Percentiles rank a stretch among this genome's conserved stretches.
Conservation (phyloP, 192 early-diverging fungal genomes). For the Ambispora gerdemannii region DNA sequence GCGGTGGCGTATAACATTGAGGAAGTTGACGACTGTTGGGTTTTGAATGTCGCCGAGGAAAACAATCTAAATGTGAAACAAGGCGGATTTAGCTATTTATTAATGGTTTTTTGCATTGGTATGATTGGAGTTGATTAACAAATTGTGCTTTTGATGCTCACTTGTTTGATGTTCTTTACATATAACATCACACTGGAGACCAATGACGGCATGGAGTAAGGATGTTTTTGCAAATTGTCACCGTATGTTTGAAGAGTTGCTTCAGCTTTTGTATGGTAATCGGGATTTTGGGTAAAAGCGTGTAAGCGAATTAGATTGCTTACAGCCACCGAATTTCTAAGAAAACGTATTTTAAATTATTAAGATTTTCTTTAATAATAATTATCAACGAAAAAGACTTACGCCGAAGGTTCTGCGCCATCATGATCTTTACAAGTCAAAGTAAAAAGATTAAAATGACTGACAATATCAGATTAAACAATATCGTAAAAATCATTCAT, state of each 20-base stretch:
- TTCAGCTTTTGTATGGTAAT: slow-evolving; percentile 36
- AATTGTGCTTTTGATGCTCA: slow-evolving; percentile 19
- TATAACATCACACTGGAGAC: slow-evolving; percentile 36
- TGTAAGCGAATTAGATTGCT: slow-evolving; percentile 52
- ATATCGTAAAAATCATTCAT: slow-evolving; percentile 4
- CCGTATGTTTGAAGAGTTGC: slow-evolving; percentile 35
- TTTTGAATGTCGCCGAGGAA: slow-evolving; percentile 30
- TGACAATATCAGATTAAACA: no score
- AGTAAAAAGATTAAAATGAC: no score
- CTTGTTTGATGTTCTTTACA: slow-evolving; percentile 44
- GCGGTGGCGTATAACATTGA: slow-evolving; percentile 27
- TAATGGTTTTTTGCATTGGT: neutral
- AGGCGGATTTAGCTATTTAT: no score
- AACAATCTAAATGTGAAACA: slow-evolving; percentile 30
- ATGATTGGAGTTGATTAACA: neutral
- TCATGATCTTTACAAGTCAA: slow-evolving; percentile 48
- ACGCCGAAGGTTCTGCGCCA: slow-evolving; percentile 61
- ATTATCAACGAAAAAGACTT: slow-evolving; percentile 3
- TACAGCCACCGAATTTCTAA: slow-evolving; percentile 51
- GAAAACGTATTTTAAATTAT: neutral
- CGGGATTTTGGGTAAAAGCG: slow-evolving; percentile 34
- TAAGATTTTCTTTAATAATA: neutral
- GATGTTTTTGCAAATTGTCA: slow-evolving; percentile 31
- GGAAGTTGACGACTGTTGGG: slow-evolving; percentile 29
- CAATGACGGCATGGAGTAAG: slow-evolving; percentile 47